phyloP scores from a whole-genome alignment of 2,329 filamentous ascomycete species.

The Capronia coronata region DNA sequence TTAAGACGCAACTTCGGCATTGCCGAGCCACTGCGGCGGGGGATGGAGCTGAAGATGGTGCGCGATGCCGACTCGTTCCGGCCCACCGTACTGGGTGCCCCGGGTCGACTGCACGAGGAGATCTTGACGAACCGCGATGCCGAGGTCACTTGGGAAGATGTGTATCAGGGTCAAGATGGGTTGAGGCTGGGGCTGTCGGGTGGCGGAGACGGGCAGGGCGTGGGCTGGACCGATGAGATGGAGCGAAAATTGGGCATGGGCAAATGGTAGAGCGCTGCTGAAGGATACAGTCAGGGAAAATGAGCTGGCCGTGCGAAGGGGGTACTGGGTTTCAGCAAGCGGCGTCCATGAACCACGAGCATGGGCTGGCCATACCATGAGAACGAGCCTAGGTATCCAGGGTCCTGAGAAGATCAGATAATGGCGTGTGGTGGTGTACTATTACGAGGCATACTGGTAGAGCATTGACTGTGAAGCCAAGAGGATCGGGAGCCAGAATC shows the following conservation, averaged over 20 bases:
- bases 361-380: too few species aligned
- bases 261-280: constrained; percentile 24
- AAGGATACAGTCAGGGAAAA: background rate
- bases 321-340: too few species aligned
- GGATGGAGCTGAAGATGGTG: constrained; percentile 92
- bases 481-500: too few species aligned
- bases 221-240: constrained; percentile 28
- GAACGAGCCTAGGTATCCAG: too few species aligned
- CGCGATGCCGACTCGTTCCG: constrained; percentile 68
- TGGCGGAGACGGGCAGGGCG: constrained; percentile 22
- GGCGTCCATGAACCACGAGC: too few species aligned
- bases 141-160: constrained; percentile 84
- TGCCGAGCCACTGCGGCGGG: constrained; percentile 82
- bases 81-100: constrained; percentile 58
- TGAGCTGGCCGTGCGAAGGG: too few species aligned
- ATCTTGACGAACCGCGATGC: constrained; percentile 74
- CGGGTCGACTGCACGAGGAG: constrained; percentile 68
- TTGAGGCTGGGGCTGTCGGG: constrained; percentile 16
- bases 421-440: too few species aligned
- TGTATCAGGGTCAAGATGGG: constrained; percentile 38
- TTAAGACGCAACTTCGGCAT: constrained; percentile 84
- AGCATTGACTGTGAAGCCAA: too few species aligned
- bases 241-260: constrained; percentile 29
- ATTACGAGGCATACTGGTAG: too few species aligned
- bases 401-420: too few species aligned